Conservation (phyloP, 2,329 filamentous ascomycete species). For the Chalaropsis thielavioides region DNA sequence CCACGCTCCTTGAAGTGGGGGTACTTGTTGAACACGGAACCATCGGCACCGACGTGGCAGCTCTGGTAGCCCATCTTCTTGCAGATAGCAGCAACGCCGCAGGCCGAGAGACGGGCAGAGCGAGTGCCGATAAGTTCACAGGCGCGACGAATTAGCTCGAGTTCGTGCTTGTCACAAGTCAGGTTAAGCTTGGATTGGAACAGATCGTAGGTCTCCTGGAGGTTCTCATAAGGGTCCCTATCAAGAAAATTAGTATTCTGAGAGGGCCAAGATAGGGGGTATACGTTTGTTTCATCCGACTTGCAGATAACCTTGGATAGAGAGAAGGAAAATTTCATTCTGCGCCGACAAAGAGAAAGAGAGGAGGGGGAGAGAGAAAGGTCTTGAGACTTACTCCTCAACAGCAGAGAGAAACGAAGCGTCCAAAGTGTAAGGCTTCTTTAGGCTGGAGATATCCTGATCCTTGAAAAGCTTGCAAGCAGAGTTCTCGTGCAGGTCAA, state of each 20-base stretch:
- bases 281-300: background rate
- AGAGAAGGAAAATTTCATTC: too few relatives aligned
- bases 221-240: constrained; percentile 90
- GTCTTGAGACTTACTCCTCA: constrained; percentile 50
- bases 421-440: constrained; percentile 79
- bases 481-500: constrained; percentile 71
- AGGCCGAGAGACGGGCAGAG: constrained; percentile 81
- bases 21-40: constrained; percentile 98
- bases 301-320: background rate
- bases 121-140: constrained; percentile 92
- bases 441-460: constrained; percentile 67
- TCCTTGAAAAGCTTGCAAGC: constrained; percentile 63
- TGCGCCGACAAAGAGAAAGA: too few relatives aligned
- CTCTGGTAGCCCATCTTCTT: constrained; percentile 83
- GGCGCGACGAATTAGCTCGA: constrained; percentile 76
- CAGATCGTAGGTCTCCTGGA: constrained; percentile 73
- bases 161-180: constrained; percentile 56
- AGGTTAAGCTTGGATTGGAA: constrained; percentile 66
- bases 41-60: constrained; percentile 92
- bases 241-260: constrained; percentile 4
- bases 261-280: background rate
- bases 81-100: constrained; percentile 89
- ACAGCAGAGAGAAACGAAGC: constrained; percentile 86
- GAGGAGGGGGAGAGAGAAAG: background rate
- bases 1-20: constrained; percentile 93